Base-by-base conservation (phyloP, 2,329 filamentous ascomycete species). In the Amauroascus verrucosus region DNA sequence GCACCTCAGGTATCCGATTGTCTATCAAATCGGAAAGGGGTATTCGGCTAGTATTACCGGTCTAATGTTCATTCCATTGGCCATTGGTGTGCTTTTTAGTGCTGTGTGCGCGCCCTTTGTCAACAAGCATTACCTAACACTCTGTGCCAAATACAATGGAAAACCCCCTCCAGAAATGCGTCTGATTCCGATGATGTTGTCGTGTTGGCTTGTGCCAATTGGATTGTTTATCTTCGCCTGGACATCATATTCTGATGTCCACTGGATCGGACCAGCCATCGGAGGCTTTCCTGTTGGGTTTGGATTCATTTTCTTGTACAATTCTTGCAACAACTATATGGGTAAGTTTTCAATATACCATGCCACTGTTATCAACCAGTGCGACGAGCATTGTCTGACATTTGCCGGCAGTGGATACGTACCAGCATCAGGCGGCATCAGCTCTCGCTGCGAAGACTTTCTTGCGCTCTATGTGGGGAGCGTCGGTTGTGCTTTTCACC, bases 21-120 rank as follows among this genome's bases (percentile, higher is more conserved):
- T 95, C 54, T 95, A 85, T 72, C 79, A 88, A 60, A 75, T 82
- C 67, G 85, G 86, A 55, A 94, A 95, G 70, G 85, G 85, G 1
- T 95, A 84, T 69, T 81, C 77, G 2, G 77, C 86, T 26, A 79
- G 85, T 33, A 83, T 74, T 26, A 89, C 87, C 0, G 88, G 88
- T 45, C 75, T 94, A 7, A 91, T 93, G 84, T 94, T 94, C 68
- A 89, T 93, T 57, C 87, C 87, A 1, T 67, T 93, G 44, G 86
- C 87, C 6, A 71, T 93, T 16, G 88, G 88, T 48, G 86, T 93
- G 14, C 16, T 91, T 1, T 56, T 71, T 40, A 85, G 84, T 1
- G 85, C 87, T 14, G 63, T 70, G 11, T 86, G 81, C 67, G 74
- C 86, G 0, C 85, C 88, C 0, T 60, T 84, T 0, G 81, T 95